Percentiles rank a stretch among this genome's conserved stretches.
Conservation (phyloP, 2,329 filamentous ascomycete genomes). For the Ciborinia camelliae region DNA sequence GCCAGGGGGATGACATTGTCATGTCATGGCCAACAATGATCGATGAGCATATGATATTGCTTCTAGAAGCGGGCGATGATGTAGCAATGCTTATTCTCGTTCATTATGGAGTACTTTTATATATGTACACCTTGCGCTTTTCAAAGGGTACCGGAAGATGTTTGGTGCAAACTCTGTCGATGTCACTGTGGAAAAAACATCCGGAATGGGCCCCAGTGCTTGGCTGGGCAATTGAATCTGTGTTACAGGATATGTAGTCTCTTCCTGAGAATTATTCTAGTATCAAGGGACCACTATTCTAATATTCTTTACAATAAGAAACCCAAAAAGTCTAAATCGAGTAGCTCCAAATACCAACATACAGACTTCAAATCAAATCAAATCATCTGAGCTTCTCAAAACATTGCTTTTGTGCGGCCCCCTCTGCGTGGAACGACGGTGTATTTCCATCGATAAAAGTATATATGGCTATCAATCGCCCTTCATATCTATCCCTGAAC, state of each 20-base stretch:
- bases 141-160: background rate
- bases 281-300: background rate
- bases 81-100: conserved; percentile 1
- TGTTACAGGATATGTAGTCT: background rate
- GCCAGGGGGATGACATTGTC: background rate
- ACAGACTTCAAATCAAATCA: background rate
- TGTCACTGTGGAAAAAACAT: background rate
- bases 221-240: background rate
- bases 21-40: background rate
- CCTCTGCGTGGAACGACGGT: too few relatives aligned
- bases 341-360: background rate
- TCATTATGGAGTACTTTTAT: conserved; percentile 1
- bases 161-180: background rate
- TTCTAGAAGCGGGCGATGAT: background rate
- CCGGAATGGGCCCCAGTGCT: background rate
- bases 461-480: too few relatives aligned
- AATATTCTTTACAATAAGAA: background rate
- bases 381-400: too few relatives aligned
- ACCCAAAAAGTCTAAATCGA: background rate
- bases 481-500: too few relatives aligned
- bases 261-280: background rate
- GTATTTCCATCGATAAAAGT: too few relatives aligned
- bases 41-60: background rate
- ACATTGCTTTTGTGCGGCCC: too few relatives aligned
- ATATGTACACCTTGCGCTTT: background rate